Evolutionary conservation across 2,329 filamentous ascomycete species (phyloP), one percentile per base, ranked within the genome.

Genomic region (Rhynchosporium graminicola): DNA sequence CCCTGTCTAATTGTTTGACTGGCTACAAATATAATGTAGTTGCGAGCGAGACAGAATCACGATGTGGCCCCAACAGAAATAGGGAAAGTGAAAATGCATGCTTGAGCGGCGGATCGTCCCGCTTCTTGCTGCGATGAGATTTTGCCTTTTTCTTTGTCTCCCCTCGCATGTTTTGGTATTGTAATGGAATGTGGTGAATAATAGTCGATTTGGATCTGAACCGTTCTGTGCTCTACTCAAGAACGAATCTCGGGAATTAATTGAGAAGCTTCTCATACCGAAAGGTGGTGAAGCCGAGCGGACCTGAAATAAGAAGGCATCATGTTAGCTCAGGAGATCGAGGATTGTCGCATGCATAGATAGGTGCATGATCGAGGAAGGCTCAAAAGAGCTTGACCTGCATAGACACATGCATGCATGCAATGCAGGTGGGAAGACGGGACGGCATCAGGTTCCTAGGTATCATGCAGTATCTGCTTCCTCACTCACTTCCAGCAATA

Each of bases 51-150:
- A 20, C 20, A 20, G 20, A 20, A 20, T 20, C 20, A 20, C 20
- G 20, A 20, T 20, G 20, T 20, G 20, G 20, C 20, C 20, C 20
- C 20, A 20, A 20, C 20, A 20, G 20, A 20, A 20, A 20, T 20
- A 20, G 20, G 20, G 20, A 40, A 12, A 40, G 36, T 8, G 36
- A 40, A 40, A 40, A 40, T 40, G 7, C 36, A 12, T 40, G 36
- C 12, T 40, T 12, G 36, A 40, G 60, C 55, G 56, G 50, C 57
- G 61, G 61, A 59, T 61, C 59, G 59, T 61, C 59, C 59, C 59
- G 59, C 57, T 59, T 51, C 57, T 42, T 40, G 33, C n/a, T 50
- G 20, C 38, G 28, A 15, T 7, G 4, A 20, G 31, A 20, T 15
- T 3, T 57, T 47, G 7, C 12, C 26, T 52, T 36, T 47, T 47